phyloP scores from a whole-genome alignment of 768 basidiomycete genomes.

The Lactarius quietus region DNA sequence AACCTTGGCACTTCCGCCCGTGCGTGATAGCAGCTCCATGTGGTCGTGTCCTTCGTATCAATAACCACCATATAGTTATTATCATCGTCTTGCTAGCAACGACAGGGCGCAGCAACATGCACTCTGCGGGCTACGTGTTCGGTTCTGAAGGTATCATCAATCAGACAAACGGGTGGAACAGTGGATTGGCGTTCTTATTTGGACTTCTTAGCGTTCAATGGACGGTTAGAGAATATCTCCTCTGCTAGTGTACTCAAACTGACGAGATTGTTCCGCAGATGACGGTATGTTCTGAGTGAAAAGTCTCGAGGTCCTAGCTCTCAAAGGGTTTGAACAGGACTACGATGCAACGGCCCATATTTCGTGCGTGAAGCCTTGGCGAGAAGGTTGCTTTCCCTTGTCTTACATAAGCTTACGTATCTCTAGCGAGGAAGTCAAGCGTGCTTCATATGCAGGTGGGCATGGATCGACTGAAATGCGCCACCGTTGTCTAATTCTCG shows the following conservation, averaged over 20 bases:
- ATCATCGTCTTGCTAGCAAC: constrained; percentile 79
- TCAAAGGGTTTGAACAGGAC: constrained; percentile 42
- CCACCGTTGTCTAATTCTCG: background rate
- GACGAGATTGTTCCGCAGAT: constrained; percentile 39
- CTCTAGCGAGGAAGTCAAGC: constrained; percentile 69
- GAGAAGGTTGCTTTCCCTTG: background rate
- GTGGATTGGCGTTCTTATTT: constrained; percentile 79
- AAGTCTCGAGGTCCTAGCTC: constrained; percentile 1
- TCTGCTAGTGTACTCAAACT: background rate
- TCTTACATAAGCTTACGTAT: background rate
- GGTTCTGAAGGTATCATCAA: constrained; percentile 71
- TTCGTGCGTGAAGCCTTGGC: constrained; percentile 55
- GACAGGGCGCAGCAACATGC: constrained; percentile 73
- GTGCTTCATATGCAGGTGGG: constrained; percentile 72
- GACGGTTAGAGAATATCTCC: constrained; percentile 53
- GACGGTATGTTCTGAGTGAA: constrained; percentile 42
- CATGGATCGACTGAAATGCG: background rate
- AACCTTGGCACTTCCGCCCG: constrained; percentile 77
- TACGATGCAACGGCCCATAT: constrained; percentile 83
- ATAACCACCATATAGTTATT: constrained; percentile 51
- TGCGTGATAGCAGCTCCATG: constrained; percentile 33
- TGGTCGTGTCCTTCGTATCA: background rate
- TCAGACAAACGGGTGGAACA: constrained; percentile 74
- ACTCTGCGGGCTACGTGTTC: constrained; percentile 76
- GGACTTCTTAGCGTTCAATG: constrained; percentile 85